These are phyloP conservation scores for Petasospora rhodanensis DNA, from an alignment of 1,139 yeast species.

Conservation along the genomic window DNA sequence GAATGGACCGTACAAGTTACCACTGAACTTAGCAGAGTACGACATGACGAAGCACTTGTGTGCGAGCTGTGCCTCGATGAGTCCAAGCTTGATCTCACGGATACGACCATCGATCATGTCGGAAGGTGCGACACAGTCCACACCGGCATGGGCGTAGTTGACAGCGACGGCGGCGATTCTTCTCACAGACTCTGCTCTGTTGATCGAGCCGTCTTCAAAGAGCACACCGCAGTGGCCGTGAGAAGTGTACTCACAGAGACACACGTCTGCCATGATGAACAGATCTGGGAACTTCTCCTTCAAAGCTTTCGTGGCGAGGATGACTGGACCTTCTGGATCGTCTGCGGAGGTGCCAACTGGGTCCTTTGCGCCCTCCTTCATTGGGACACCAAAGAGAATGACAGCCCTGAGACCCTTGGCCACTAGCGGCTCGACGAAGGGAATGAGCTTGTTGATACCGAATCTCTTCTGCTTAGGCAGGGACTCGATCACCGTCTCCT, in stretches of 20 bases:
- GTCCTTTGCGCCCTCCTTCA: constrained; percentile 73
- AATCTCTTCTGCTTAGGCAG: constrained; percentile 85
- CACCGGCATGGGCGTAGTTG: constrained; percentile 94
- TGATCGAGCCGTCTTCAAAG: constrained; percentile 79
- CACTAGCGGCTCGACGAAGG: constrained; percentile 66
- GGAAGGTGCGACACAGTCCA: constrained; percentile 93
- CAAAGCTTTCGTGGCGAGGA: constrained; percentile 65
- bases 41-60: constrained; percentile 89
- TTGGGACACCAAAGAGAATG: constrained; percentile 87
- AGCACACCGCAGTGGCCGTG: constrained; percentile 97
- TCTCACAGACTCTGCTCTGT: constrained; percentile 68
- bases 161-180: constrained; percentile 94
- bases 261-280: constrained; percentile 89
- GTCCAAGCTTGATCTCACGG: constrained; percentile 78
- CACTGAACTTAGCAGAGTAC: constrained; percentile 90
- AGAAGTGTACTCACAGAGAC: constrained; percentile 92
- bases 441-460: constrained; percentile 76
- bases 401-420: constrained; percentile 82
- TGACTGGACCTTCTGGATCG: constrained; percentile 95
- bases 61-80: constrained; percentile 79
- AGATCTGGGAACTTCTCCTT: constrained; percentile 68
- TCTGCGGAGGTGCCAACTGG: constrained; percentile 86
- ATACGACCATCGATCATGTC: constrained; percentile 98
- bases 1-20: constrained; percentile 92
- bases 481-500: constrained; percentile 66